Conservation (phyloP, 1,139 yeast genomes). For the Yamadazyma diospyri region DNA sequence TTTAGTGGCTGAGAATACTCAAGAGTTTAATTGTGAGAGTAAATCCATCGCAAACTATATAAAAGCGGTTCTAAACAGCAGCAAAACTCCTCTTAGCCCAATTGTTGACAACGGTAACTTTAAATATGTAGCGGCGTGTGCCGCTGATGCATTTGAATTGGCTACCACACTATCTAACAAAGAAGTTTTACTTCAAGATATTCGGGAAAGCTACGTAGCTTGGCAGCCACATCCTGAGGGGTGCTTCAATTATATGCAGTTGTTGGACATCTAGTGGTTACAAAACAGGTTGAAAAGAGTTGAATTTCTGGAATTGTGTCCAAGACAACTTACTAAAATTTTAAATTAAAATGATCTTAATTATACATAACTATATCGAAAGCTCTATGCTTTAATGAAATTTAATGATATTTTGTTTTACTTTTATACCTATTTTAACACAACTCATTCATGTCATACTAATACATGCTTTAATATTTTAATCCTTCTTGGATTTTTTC, state of each 20-base stretch:
- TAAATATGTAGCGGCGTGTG: slow-evolving; percentile 4
- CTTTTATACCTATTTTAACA: too few relatives aligned
- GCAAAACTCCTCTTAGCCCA: not conserved
- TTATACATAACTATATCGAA: slow-evolving; percentile 3
- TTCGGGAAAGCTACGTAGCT: slow-evolving; percentile 1
- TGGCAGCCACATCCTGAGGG: slow-evolving; percentile 3
- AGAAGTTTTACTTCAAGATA: not conserved
- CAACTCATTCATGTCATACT: too few relatives aligned
- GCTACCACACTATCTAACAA: not conserved
- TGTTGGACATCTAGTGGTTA: too few relatives aligned
- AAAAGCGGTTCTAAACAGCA: not conserved
- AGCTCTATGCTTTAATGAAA: slow-evolving; percentile 2
- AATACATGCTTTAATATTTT: slow-evolving; percentile 3
- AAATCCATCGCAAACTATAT: slow-evolving; percentile 3
- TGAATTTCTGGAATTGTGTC: too few relatives aligned
- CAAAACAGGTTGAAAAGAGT: too few relatives aligned
- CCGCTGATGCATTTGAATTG: slow-evolving; percentile 3
- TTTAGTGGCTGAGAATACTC: slow-evolving; percentile 3
- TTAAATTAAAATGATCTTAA: slow-evolving; percentile 4
- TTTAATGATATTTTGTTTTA: too few relatives aligned
- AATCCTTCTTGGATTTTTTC: slow-evolving; percentile 35
- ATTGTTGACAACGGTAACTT: slow-evolving; percentile 4
- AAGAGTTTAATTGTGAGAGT: slow-evolving; percentile 6
- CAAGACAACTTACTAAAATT: too few relatives aligned
- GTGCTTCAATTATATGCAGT: not conserved